These are phyloP conservation scores for Cryptococcus amylolentus DNA, from an alignment of 1,284 basidiomycete species.

Conservation along the genomic window DNA sequence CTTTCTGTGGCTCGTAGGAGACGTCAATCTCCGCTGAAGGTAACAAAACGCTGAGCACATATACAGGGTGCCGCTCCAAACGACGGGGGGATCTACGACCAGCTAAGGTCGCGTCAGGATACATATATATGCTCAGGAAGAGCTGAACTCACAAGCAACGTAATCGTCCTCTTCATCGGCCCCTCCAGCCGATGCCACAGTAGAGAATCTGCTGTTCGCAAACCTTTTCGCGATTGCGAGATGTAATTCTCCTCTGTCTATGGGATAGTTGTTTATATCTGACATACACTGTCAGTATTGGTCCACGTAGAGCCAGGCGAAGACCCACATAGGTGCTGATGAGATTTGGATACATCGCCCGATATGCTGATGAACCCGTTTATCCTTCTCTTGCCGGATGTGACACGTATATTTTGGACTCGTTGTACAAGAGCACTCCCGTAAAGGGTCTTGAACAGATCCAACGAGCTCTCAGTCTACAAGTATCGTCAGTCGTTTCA, in stretches of 20 bases:
- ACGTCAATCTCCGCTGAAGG: slow-evolving; percentile 68
- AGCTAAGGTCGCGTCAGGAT: slow-evolving; percentile 6
- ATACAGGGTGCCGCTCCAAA: slow-evolving; percentile 69
- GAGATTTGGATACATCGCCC: slow-evolving; percentile 67
- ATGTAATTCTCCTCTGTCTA: slow-evolving; percentile 67
- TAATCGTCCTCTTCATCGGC: slow-evolving; percentile 6
- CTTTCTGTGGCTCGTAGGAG: slow-evolving; percentile 71
- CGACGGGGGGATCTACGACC: slow-evolving; percentile 66
- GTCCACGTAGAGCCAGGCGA: not conserved
- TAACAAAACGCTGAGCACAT: slow-evolving; percentile 69
- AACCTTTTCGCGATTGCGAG: slow-evolving; percentile 65
- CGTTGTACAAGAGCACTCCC: slow-evolving; percentile 43
- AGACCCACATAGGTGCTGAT: slow-evolving; percentile 74
- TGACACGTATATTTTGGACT: slow-evolving; percentile 62
- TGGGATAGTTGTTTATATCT: slow-evolving; percentile 80
- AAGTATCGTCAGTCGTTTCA: not conserved
- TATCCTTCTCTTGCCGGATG: slow-evolving; percentile 57
- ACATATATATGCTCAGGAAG: not conserved
- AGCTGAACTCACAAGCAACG: slow-evolving; percentile 1
- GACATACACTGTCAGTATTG: not conserved
- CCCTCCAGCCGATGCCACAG: slow-evolving; percentile 11
- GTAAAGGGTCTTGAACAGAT: slow-evolving; percentile 29
- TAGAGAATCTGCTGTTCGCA: slow-evolving; percentile 31
- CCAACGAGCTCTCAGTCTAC: slow-evolving; percentile 16
- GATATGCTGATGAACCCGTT: slow-evolving; percentile 77